phyloP scores from a whole-genome alignment of 2,329 filamentous ascomycete species.

The Tothia fuscella region DNA sequence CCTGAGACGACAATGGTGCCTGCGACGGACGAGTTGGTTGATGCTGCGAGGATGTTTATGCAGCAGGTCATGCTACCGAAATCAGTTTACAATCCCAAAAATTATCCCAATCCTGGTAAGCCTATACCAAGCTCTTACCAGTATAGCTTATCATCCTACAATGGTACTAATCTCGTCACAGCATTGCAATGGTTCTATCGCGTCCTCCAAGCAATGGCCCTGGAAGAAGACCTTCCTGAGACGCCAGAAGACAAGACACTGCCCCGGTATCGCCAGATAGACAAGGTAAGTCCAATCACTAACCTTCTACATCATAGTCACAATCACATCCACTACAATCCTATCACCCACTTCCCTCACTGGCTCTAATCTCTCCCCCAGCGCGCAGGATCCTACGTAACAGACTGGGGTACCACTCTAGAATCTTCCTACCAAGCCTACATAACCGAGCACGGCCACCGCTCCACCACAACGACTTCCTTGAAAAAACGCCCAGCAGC shows the following conservation, averaged over 20 bases:
- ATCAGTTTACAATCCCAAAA: slow-evolving; percentile 68
- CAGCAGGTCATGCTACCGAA: slow-evolving; percentile 84
- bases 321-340: slow-evolving; percentile 16
- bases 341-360: too few species aligned
- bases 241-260: slow-evolving; percentile 64
- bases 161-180: slow-evolving; percentile 11
- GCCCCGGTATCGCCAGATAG: slow-evolving; percentile 76
- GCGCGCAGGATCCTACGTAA: slow-evolving; percentile 65
- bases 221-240: slow-evolving; percentile 82
- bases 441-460: slow-evolving; percentile 24
- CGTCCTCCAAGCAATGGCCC: slow-evolving; percentile 78
- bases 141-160: slow-evolving; percentile 6
- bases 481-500: slow-evolving; percentile 32
- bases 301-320: slow-evolving; percentile 7
- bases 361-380: too few species aligned
- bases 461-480: slow-evolving; percentile 31
- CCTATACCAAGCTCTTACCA: background rate
- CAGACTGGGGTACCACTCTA: slow-evolving; percentile 63
- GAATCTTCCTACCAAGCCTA: slow-evolving; percentile 43
- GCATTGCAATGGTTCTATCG: slow-evolving; percentile 94
- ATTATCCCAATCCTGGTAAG: slow-evolving; percentile 70
- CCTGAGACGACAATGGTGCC: slow-evolving; percentile 48
- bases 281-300: slow-evolving; percentile 43
- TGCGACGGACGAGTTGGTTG: slow-evolving; percentile 59
- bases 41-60: slow-evolving; percentile 70